Evolutionary conservation across 352 stramenopile genomes (phyloP), one percentile per base, ranked within the genome.

Genomic region (Globisporangium emineosum): DNA sequence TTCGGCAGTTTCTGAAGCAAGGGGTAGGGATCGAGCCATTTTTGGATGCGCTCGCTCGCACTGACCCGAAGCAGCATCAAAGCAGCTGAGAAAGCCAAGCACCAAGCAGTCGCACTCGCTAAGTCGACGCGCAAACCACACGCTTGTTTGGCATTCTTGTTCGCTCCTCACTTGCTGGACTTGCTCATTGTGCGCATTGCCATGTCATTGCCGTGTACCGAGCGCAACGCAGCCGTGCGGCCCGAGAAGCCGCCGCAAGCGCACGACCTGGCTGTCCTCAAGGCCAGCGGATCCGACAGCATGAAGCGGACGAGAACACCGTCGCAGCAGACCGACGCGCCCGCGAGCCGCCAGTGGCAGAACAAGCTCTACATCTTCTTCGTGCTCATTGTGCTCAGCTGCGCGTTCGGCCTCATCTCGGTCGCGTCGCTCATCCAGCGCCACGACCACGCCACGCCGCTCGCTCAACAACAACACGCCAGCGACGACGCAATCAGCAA

Each of bases 371-470:
- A 70, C 19, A 52, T 32, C 21, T 59, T 77, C 61, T 77, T 77
- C 47, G 62, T 75, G 42, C 66, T 80, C 57, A 83, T 89, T 33
- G 72, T 89, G 45, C 67, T 79, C 65, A 85, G 56, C 40, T 89
- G 77, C 62, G 72, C 77, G 1, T 64, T 86, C 5, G 77, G 79
- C 1, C 70, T 89, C 54, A 70, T 89, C 25, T 81, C 73, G 15
- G 76, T 89, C 25, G 77, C 76, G 21, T 76, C 76, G 52, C 70
- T 86, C 40, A 79, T 89, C 60, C 79, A 86, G 60, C 76, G 76
- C 61, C 71, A 72, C 27, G 76, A 79, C 37, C 62, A 37, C 56
- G 65, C 27, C 50, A 17, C 52, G 17, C 27, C 54, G 25, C 51
- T 27, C 8, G 23, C 58, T 9, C 57, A n/a, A n/a, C n/a, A n/a